Conservation (phyloP, 805 yeast species). For the Candida corydali region DNA sequence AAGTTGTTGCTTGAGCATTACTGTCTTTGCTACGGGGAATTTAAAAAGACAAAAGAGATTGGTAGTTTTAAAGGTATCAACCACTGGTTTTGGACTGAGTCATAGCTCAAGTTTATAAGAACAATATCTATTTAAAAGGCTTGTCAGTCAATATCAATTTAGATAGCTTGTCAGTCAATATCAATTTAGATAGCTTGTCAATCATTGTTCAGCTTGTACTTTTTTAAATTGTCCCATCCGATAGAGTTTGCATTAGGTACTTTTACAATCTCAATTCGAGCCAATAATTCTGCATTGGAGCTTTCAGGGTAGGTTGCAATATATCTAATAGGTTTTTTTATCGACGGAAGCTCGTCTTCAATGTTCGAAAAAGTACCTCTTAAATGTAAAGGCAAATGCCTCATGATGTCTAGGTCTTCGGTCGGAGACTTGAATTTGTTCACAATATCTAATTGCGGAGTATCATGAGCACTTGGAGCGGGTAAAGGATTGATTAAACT, state of each 20-base stretch:
- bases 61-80: constrained; percentile 5
- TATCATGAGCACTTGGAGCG: constrained; percentile 17
- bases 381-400: constrained; percentile 30
- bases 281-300: constrained; percentile 29
- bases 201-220: constrained; percentile 18
- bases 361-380: constrained; percentile 14
- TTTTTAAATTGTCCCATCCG: constrained; percentile 42
- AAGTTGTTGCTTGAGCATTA: constrained; percentile 60
- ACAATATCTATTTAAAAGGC: too few species aligned
- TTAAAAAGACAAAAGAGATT: background rate
- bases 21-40: constrained; percentile 36
- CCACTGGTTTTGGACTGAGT: constrained; percentile 4
- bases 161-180: too few species aligned
- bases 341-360: constrained; percentile 13
- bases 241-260: constrained; percentile 40
- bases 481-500: constrained; percentile 11
- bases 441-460: constrained; percentile 18
- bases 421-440: constrained; percentile 32
- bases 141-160: too few species aligned
- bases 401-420: constrained; percentile 27
- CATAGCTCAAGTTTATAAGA: too few species aligned
- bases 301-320: constrained; percentile 26
- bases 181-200: too few species aligned
- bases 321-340: constrained; percentile 35
- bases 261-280: constrained; percentile 36